Conservation (phyloP, 371 early-diverging fungal genomes). For the Mortierella sp. region DNA sequence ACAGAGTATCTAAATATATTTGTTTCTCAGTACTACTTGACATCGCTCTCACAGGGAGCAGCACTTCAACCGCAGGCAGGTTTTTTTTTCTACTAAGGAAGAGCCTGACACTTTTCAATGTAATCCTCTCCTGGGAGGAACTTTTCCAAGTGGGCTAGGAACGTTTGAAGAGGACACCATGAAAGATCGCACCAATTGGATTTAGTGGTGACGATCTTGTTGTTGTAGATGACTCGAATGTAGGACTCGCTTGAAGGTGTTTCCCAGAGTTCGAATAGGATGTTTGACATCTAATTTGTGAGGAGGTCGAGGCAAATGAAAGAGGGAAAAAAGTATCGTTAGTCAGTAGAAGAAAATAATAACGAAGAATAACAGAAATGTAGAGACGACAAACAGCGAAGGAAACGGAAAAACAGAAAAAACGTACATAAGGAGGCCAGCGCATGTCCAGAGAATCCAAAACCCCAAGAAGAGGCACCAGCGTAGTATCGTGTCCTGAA, state of each 20-base stretch:
- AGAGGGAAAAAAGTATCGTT: background rate
- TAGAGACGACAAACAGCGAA: background rate
- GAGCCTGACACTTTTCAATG: background rate
- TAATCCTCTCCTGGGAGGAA: constrained; percentile 4
- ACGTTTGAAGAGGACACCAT: background rate
- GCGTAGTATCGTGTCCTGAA: background rate
- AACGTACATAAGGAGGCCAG: background rate
- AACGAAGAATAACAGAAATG: background rate
- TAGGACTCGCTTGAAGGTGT: background rate
- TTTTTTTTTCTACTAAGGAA: background rate
- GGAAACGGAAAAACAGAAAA: background rate
- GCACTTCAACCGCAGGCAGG: background rate
- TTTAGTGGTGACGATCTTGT: background rate
- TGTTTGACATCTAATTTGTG: background rate
- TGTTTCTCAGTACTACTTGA: background rate
- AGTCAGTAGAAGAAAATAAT: background rate
- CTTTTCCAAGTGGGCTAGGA: background rate
- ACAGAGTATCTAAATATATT: too few species aligned
- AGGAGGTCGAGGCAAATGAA: too few species aligned
- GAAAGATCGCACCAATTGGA: background rate
- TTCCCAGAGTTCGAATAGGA: background rate
- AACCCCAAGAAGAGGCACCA: background rate
- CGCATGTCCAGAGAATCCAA: background rate
- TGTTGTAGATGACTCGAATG: background rate
- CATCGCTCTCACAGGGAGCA: background rate